Percentiles rank a stretch among this genome's conserved stretches.
phyloP scores from a whole-genome alignment of 495 filamentous ascomycete genomes.

The Penicillium longicatenatum region DNA sequence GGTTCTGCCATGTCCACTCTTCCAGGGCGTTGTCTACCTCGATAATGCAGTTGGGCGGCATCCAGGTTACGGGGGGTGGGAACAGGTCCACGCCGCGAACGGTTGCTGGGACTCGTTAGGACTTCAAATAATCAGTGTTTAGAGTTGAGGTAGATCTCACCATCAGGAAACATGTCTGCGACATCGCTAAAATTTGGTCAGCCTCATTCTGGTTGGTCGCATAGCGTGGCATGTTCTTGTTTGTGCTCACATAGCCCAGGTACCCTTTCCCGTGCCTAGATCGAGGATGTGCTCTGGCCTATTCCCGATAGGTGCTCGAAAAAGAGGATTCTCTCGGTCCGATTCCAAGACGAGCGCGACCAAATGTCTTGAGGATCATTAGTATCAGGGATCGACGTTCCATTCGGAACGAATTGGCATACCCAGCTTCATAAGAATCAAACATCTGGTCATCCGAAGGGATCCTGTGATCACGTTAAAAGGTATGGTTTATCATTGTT shows the following conservation, averaged over 20 bases:
- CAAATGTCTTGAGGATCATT: constrained; percentile 7
- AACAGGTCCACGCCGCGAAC: constrained; percentile 28
- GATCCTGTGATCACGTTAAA: not conserved
- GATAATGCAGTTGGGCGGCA: constrained; percentile 37
- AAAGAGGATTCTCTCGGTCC: constrained; percentile 10
- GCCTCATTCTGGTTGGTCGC: too few relatives aligned
- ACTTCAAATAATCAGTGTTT: not conserved
- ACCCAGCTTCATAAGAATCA: constrained; percentile 21
- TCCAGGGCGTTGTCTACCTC: constrained; percentile 33
- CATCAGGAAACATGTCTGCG: not conserved
- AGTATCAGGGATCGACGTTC: not conserved
- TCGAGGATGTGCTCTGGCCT: constrained; percentile 10
- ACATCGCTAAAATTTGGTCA: not conserved
- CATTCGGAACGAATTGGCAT: not conserved
- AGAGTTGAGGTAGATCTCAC: not conserved
- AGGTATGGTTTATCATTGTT: not conserved
- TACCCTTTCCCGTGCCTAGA: constrained; percentile 15
- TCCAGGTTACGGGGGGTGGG: constrained; percentile 24
- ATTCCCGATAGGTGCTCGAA: constrained; percentile 11
- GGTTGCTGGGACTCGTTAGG: constrained; percentile 11
- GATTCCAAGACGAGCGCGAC: constrained; percentile 10
- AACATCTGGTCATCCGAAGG: constrained; percentile 31
- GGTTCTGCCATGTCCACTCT: constrained; percentile 30
- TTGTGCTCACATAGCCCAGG: constrained; percentile 12
- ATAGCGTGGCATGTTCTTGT: not conserved